These are phyloP conservation scores for Citrus australasica DNA, from an alignment of 345 rosid genomes.

Conservation along the genomic window DNA sequence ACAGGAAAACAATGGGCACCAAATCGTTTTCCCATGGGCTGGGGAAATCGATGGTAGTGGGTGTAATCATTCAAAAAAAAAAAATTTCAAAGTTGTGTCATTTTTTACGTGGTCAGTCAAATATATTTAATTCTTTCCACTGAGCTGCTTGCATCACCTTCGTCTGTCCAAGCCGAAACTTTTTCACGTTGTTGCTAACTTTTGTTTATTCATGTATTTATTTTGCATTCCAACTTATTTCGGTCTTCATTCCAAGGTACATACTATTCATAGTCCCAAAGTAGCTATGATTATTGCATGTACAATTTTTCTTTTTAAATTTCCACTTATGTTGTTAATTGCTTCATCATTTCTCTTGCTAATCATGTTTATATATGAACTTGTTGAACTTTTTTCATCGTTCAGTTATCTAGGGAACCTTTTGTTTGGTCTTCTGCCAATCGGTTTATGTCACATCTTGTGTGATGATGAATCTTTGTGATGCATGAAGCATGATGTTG, in stretches of 20 bases:
- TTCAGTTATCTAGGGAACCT: background rate
- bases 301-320: background rate
- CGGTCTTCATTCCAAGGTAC: background rate
- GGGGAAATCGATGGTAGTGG: constrained; percentile 24
- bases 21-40: constrained; percentile 22
- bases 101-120: background rate
- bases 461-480: too few species aligned
- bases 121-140: background rate
- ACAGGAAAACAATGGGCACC: background rate
- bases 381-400: background rate
- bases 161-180: background rate
- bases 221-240: background rate
- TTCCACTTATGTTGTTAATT: constrained; percentile 17
- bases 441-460: background rate
- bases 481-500: too few species aligned
- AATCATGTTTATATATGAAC: background rate
- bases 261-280: background rate
- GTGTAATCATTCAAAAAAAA: constrained; percentile 17
- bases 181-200: background rate
- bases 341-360: constrained; percentile 19
- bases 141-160: constrained; percentile 6
- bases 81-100: background rate
- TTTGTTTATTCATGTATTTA: background rate
- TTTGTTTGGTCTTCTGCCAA: background rate
- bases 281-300: background rate